Evolutionary conservation across 208 protist genomes (phyloP).

Genomic region (Phytomonas sp.): DNA sequence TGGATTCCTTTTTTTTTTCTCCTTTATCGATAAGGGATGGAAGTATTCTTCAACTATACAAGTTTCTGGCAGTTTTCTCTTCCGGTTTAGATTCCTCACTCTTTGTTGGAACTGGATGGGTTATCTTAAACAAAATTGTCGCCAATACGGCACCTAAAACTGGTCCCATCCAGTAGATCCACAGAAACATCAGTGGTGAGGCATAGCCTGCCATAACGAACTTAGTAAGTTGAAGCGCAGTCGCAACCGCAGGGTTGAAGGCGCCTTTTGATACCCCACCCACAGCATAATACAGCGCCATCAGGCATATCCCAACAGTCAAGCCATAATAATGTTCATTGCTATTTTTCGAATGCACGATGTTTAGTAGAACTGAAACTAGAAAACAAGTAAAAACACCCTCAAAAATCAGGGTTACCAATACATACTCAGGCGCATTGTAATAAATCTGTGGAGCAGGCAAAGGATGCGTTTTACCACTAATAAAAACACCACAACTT

Average conservation of each 20-base stretch:
- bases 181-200: constrained; percentile 68
- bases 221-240: constrained; percentile 61
- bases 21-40: neutral
- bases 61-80: constrained; percentile 33
- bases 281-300: constrained; percentile 64
- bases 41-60: constrained; percentile 23
- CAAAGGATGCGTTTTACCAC: constrained; percentile 51
- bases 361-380: constrained; percentile 69
- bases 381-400: constrained; percentile 60
- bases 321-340: constrained; percentile 74
- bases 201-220: constrained; percentile 62
- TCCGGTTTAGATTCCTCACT: constrained; percentile 35
- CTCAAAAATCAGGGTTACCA: constrained; percentile 59
- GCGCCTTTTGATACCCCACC: constrained; percentile 68
- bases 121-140: constrained; percentile 67
- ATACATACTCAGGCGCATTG: constrained; percentile 54
- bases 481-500: constrained; percentile 40
- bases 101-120: constrained; percentile 48
- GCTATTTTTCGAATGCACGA: constrained; percentile 61
- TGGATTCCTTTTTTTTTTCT: neutral
- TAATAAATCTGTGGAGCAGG: constrained; percentile 65
- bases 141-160: constrained; percentile 48
- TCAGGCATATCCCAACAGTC: constrained; percentile 66
- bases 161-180: constrained; percentile 76
- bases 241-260: constrained; percentile 78